Evolutionary conservation across 805 yeast species (phyloP).

Genomic region (Saccharomyces jurei): DNA sequence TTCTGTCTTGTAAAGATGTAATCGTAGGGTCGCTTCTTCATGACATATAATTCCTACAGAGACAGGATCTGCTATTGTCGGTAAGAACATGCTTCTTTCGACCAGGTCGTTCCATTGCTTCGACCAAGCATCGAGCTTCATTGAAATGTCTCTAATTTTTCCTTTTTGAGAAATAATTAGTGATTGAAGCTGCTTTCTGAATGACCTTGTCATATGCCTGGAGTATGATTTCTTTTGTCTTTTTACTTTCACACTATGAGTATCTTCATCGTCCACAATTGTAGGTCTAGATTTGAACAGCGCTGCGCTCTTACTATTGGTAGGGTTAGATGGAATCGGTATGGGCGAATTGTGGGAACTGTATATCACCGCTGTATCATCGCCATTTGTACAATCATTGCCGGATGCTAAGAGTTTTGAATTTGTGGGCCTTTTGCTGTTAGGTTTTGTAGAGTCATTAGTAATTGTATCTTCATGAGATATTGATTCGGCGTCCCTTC

Average conservation of each 20-base stretch:
- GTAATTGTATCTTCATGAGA: background rate
- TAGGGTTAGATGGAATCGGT: background rate
- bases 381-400: background rate
- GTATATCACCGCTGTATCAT: background rate
- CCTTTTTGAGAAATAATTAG: slow-evolving; percentile 20
- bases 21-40: slow-evolving; percentile 51
- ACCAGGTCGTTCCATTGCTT: slow-evolving; percentile 41
- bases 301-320: background rate
- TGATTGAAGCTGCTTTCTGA: slow-evolving; percentile 22
- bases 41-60: slow-evolving; percentile 47
- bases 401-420: background rate
- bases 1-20: slow-evolving; percentile 40
- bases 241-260: background rate
- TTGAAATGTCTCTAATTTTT: slow-evolving; percentile 36
- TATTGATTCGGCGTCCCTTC: background rate
- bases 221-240: background rate
- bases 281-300: background rate
- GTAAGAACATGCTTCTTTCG: slow-evolving; percentile 37
- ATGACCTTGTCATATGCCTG: slow-evolving; percentile 5
- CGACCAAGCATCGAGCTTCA: slow-evolving; percentile 34
- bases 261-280: background rate
- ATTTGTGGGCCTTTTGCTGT: background rate
- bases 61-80: slow-evolving; percentile 43
- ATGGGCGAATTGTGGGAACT: background rate
- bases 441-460: background rate